Percentiles rank a stretch among this genome's conserved stretches.
These are phyloP conservation scores for Daldinia grandis DNA, from an alignment of 495 filamentous ascomycete species.

Conservation along the genomic window DNA sequence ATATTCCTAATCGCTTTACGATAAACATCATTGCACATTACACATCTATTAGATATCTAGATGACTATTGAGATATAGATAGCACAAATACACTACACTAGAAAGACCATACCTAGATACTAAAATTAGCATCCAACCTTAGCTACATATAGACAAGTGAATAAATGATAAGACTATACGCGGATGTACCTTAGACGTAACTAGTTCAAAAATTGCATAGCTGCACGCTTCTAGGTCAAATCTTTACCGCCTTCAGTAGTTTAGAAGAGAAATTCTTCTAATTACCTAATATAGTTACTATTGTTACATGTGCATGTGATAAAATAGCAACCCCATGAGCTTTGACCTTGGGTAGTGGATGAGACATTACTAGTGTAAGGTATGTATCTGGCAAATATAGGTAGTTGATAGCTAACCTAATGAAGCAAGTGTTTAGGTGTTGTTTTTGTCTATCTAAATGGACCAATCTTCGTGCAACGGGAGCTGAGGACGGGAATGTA, in stretches of 20 bases:
- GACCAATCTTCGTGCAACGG: neutral
- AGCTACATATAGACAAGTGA: slow-evolving; percentile 1
- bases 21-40: neutral
- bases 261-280: neutral
- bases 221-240: neutral
- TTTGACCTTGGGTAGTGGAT: neutral
- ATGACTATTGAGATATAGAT: neutral
- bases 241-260: neutral
- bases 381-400: neutral
- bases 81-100: too few species aligned
- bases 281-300: neutral
- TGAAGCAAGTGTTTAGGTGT: neutral
- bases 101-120: neutral
- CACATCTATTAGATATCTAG: neutral
- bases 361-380: too few species aligned
- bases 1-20: neutral
- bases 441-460: neutral
- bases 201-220: neutral
- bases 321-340: neutral
- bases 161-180: neutral
- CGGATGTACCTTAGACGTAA: neutral
- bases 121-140: neutral
- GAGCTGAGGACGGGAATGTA: slow-evolving; percentile 5
- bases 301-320: neutral
- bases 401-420: neutral